These are phyloP conservation scores for Inosperma sp. DNA, from an alignment of 768 basidiomycete species.

Conservation along the genomic window DNA sequence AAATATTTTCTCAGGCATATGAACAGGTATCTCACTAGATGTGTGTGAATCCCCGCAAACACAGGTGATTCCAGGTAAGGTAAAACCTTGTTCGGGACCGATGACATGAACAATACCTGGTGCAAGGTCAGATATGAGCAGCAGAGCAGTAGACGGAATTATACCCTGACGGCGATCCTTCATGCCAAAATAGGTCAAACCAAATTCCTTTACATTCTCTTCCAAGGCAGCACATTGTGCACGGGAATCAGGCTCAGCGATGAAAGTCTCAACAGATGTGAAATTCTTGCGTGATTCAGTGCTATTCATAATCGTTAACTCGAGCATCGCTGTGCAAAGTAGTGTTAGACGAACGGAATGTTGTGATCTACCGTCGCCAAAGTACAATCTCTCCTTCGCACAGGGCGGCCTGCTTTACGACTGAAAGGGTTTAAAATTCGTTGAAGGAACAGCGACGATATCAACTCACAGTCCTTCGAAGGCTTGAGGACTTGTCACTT, in stretches of 20 bases:
- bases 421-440: slow-evolving; percentile 31
- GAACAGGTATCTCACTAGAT: slow-evolving; percentile 54
- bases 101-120: slow-evolving; percentile 84
- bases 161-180: slow-evolving; percentile 81
- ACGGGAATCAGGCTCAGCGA: slow-evolving; percentile 79
- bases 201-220: slow-evolving; percentile 88
- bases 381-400: slow-evolving; percentile 84
- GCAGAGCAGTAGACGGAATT: background rate
- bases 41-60: slow-evolving; percentile 95
- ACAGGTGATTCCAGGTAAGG: slow-evolving; percentile 73
- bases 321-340: background rate
- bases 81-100: slow-evolving; percentile 92
- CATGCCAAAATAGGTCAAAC: slow-evolving; percentile 89
- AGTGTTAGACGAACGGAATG: slow-evolving; percentile 57
- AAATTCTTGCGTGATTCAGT: slow-evolving; percentile 74
- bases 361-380: slow-evolving; percentile 88
- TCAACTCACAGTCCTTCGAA: slow-evolving; percentile 73
- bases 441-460: background rate
- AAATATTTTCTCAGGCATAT: background rate
- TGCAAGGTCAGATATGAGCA: slow-evolving; percentile 15
- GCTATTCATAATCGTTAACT: slow-evolving; percentile 32
- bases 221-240: slow-evolving; percentile 81
- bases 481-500: slow-evolving; percentile 92
- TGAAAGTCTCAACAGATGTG: slow-evolving; percentile 65
- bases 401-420: slow-evolving; percentile 68